phyloP scores from a whole-genome alignment of 202 grass and related monocot species.

The Eragrostis tef region DNA sequence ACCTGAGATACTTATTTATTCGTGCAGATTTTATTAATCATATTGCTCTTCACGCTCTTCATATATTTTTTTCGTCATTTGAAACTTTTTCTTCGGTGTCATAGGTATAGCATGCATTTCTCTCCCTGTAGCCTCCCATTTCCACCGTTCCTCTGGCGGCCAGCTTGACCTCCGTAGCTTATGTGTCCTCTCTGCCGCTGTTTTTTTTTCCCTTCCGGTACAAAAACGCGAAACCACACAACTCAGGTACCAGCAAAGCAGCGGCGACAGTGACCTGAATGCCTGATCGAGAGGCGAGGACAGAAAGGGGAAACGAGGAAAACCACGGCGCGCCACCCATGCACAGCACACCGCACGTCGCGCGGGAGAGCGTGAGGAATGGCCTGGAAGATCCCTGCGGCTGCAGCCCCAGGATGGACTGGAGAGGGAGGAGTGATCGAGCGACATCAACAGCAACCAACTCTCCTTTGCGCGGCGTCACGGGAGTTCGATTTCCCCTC shows the following conservation, averaged over 20 bases:
- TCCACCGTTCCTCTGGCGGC: no score
- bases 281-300: background rate
- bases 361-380: constrained; percentile 2
- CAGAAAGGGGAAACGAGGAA: background rate
- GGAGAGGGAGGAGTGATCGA: background rate
- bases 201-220: no score
- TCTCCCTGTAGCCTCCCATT: no score
- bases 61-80: no score
- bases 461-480: constrained; percentile 43
- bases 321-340: background rate
- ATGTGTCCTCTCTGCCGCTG: no score
- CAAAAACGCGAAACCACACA: no score
- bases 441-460: constrained; percentile 48
- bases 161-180: no score
- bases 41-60: no score
- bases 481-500: constrained; percentile 66
- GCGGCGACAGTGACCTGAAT: background rate
- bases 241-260: background rate
- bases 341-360: background rate
- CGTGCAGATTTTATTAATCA: no score
- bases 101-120: no score
- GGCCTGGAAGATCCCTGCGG: constrained; percentile 15
- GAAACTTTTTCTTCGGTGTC: no score
- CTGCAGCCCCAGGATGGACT: background rate
- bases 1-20: no score